These are phyloP conservation scores for Chlorella sp. DNA, from an alignment of 139 green algal genomes.

Conservation along the genomic window DNA sequence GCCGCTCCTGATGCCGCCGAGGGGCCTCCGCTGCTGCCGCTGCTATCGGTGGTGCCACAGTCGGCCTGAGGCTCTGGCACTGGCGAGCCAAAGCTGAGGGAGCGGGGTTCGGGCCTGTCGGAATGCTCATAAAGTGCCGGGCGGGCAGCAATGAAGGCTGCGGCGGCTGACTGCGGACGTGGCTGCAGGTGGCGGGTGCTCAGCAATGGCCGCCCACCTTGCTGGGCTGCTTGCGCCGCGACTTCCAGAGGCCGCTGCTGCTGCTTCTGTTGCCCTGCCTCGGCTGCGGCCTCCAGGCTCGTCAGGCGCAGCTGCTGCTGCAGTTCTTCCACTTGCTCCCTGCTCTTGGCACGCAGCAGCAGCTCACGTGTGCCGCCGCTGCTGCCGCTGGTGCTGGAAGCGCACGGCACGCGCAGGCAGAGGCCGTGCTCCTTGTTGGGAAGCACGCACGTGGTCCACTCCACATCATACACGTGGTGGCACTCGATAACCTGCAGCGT, in stretches of 20 bases:
- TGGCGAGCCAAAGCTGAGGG: conserved; percentile 4
- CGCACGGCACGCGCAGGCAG: conserved; percentile 8
- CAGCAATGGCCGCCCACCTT: too few species aligned
- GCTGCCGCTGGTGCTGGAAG: background rate
- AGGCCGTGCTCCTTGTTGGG: conserved; percentile 29
- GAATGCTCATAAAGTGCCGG: background rate
- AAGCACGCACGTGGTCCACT: conserved; percentile 28
- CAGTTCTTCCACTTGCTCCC: conserved; percentile 1
- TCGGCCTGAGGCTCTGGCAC: background rate
- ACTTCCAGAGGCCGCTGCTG: background rate
- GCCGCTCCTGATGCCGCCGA: background rate
- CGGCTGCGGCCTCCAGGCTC: background rate
- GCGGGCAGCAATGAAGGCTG: too few species aligned
- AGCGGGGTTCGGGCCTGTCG: background rate
- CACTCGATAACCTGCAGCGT: conserved; percentile 15
- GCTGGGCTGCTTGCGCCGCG: background rate
- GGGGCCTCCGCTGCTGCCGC: background rate
- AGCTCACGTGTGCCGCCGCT: conserved; percentile 6
- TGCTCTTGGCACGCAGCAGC: conserved; percentile 22
- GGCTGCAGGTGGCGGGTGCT: too few species aligned
- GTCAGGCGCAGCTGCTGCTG: background rate
- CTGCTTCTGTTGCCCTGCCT: background rate
- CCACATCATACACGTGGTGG: background rate
- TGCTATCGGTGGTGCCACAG: background rate
- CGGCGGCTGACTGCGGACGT: too few species aligned